Percentiles rank a stretch among this genome's conserved stretches.
Evolutionary conservation across 148 eudicot genomes (phyloP).

Genomic region (Dianthus caryophyllus): DNA sequence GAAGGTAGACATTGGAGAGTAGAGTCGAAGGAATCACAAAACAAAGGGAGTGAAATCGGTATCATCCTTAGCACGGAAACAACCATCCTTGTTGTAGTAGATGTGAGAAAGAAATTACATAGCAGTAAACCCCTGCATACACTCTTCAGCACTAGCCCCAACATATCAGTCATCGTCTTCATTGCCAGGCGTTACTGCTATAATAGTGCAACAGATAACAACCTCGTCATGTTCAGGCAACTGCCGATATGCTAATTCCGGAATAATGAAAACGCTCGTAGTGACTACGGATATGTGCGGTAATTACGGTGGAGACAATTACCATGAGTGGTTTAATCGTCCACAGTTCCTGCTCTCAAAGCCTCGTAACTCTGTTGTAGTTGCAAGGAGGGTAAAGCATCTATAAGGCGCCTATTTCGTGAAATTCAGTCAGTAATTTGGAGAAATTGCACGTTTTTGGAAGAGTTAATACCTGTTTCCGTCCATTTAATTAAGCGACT

Average conservation of each 20-base stretch:
- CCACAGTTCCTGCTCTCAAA: slow-evolving; percentile 9
- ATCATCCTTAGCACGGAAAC: not conserved
- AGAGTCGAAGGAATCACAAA: slow-evolving; percentile 7
- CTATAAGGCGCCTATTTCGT: slow-evolving; percentile 5
- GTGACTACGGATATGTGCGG: not conserved
- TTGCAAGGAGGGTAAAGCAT: slow-evolving; percentile 11
- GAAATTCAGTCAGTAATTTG: slow-evolving; percentile 5
- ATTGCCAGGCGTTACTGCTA: slow-evolving; percentile 1
- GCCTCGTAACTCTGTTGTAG: not conserved
- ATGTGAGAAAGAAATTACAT: not conserved
- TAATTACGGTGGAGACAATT: not conserved
- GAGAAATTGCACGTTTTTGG: not conserved
- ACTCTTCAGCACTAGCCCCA: not conserved
- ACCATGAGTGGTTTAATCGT: slow-evolving; percentile 7
- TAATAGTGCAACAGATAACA: slow-evolving; percentile 4
- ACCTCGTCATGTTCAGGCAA: not conserved
- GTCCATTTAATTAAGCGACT: not conserved
- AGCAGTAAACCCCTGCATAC: slow-evolving; percentile 5
- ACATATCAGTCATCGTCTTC: not conserved
- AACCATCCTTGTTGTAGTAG: not conserved
- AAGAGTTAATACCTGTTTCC: not conserved
- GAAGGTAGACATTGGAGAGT: not conserved
- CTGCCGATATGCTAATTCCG: not conserved
- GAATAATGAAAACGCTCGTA: not conserved
- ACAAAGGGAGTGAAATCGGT: not conserved